Conservation (phyloP, 1,139 yeast genomes). For the Saccharomyces hybrid region DNA sequence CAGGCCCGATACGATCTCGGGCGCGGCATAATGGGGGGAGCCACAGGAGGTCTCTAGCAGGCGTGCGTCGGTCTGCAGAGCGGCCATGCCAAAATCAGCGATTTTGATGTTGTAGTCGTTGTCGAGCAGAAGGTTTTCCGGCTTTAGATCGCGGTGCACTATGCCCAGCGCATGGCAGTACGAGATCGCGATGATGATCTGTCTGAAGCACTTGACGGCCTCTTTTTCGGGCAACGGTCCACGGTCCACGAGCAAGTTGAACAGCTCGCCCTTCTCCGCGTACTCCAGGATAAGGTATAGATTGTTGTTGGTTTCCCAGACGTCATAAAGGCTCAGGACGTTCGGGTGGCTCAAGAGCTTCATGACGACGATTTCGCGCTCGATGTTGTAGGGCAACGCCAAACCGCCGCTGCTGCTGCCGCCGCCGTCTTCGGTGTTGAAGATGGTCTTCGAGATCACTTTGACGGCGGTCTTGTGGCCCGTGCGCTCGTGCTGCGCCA, state of each 20-base stretch:
- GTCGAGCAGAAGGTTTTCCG: conserved; percentile 85
- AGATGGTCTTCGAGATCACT: conserved; percentile 81
- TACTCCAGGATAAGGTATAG: conserved; percentile 85
- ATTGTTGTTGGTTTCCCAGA: conserved; percentile 96
- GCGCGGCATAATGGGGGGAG: conserved; percentile 96
- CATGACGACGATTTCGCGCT: conserved; percentile 88
- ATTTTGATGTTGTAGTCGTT: conserved; percentile 82
- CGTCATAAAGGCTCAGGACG: conserved; percentile 92
- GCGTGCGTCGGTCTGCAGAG: conserved; percentile 77
- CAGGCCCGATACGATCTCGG: conserved; percentile 92
- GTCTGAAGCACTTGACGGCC: conserved; percentile 85
- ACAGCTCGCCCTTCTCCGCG: conserved; percentile 94
- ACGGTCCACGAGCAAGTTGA: conserved; percentile 79
- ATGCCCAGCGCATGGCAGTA: conserved; percentile 92
- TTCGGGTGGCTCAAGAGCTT: conserved; percentile 88
- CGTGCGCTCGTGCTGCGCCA: conserved; percentile 78
- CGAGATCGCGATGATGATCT: conserved; percentile 81
- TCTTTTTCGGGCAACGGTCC: conserved; percentile 85
- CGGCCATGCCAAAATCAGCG: conserved; percentile 99
- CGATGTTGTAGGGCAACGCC: conserved; percentile 79
- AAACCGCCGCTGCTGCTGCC: conserved; percentile 25
- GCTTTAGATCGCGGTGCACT: conserved; percentile 91
- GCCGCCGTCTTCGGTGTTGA: conserved; percentile 23
- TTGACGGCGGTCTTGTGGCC: conserved; percentile 94
- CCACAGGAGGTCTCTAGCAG: conserved; percentile 93